Evolutionary conservation across 2,329 filamentous ascomycete species (phyloP), one percentile per base, ranked within the genome.

Genomic region (Aspergillus jensenii): DNA sequence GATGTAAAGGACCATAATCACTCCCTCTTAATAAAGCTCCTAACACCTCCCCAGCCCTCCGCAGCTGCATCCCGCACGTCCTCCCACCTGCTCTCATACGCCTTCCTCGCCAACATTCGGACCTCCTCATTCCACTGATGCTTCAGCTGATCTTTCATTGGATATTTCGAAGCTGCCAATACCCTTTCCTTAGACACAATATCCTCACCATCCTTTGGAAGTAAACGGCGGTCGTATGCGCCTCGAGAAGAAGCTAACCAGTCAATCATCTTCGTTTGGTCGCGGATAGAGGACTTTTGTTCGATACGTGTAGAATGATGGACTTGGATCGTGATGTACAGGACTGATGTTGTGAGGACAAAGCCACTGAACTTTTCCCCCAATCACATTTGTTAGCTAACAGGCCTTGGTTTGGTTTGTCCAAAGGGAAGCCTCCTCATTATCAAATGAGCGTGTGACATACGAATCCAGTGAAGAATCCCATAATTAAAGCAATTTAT

Each of bases 41-140:
- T 49, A 19, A 70, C 62, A 51, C 76, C 77, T 71, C 88, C 86
- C 63, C 86, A 75, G 2, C 77, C 79, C 62, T 88, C 84, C 54
- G 53, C 62, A 3, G 68, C 69, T 12, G 68, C 67, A 52, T 70
- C 65, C 52, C 86, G 81, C 54, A 87, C 81, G 52, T 81, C 81
- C 49, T 79, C 76, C 88, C 87, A 91, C 71, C 89, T 84, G 60
- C 83, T 86, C 35, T 76, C 81, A 74, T 91, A 85, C 56, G 85
- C 83, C 81, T 85, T 88, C 58, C 80, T 81, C 55, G 89, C 87
- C 52, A 87, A 81, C 60, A 81, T 80, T 71, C 88, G 83, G 37
- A 93, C 75, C 74, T 93, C 90, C 51, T 82, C 75, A 73, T 95
- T 93, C 90, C 90, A 93, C 59, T 84, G 80, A 68, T 90, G 87